Conservation (phyloP, 192 early-diverging fungal species). For the Backusella luteola region DNA sequence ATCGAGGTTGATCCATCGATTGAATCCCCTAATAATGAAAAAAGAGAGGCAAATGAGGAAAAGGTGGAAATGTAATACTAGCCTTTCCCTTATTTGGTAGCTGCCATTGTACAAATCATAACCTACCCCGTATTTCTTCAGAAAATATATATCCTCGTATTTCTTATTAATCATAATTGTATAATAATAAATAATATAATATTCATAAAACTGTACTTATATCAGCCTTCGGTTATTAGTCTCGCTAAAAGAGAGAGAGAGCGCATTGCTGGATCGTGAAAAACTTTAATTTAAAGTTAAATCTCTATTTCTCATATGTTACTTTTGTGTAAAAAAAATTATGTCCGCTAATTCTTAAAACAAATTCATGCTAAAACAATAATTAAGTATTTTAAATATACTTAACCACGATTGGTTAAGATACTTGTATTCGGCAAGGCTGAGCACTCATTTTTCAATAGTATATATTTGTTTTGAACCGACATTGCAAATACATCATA, state of each 20-base stretch:
- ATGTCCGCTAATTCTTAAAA: not conserved
- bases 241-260: not conserved
- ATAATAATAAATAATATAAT: constrained; percentile 5
- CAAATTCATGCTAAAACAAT: not conserved
- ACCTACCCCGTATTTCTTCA: not conserved
- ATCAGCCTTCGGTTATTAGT: not conserved
- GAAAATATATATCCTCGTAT: not conserved
- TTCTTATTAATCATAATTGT: not conserved
- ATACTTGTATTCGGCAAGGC: not conserved
- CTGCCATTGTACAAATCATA: not conserved
- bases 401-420: not conserved
- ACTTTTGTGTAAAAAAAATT: not conserved
- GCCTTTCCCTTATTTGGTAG: not conserved
- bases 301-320: not conserved
- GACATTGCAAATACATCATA: too few species aligned
- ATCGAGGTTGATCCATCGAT: not conserved
- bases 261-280: not conserved
- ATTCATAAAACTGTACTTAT: not conserved
- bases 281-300: not conserved
- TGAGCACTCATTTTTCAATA: not conserved
- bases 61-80: not conserved
- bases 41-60: not conserved
- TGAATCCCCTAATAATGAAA: not conserved
- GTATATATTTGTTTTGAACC: not conserved
- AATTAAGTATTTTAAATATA: not conserved